phyloP scores from a whole-genome alignment of 495 filamentous ascomycete species.

The Amphirosellinia nigrospora region DNA sequence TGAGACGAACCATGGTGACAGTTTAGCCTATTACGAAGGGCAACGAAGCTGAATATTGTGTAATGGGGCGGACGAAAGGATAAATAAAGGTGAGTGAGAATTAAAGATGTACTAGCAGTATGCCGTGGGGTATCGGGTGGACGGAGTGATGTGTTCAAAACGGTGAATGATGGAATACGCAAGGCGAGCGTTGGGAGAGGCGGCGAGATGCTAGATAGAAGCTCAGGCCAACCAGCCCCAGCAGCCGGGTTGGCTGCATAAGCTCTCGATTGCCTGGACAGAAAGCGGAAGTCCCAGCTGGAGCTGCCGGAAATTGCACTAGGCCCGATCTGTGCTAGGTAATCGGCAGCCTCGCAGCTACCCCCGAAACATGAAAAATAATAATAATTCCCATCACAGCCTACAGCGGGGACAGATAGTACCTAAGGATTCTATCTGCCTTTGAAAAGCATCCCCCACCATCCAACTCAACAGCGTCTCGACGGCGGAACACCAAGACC shows the following conservation, averaged over 20 bases:
- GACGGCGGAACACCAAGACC: neutral
- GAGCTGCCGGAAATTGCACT: slow-evolving; percentile 27
- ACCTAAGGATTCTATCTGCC: neutral
- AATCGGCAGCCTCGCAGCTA: slow-evolving; percentile 39
- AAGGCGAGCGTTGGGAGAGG: slow-evolving; percentile 7
- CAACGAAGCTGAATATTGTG: neutral
- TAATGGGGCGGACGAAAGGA: neutral
- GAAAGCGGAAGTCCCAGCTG: neutral
- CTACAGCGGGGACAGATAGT: slow-evolving; percentile 23
- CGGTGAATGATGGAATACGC: slow-evolving; percentile 18
- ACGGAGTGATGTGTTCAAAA: neutral
- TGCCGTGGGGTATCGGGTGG: neutral
- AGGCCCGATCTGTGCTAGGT: slow-evolving; percentile 25
- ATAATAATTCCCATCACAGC: slow-evolving; percentile 24
- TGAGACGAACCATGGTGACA: slow-evolving; percentile 36
- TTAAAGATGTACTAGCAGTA: neutral
- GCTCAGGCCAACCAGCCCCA: neutral
- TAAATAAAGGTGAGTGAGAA: neutral
- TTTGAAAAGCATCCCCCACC: slow-evolving; percentile 19
- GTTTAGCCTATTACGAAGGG: slow-evolving; percentile 7
- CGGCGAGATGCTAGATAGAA: neutral
- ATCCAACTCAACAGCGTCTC: neutral
- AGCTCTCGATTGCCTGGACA: slow-evolving; percentile 37
- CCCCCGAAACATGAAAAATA: slow-evolving; percentile 28
- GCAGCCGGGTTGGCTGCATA: slow-evolving; percentile 31